Evolutionary conservation across 352 stramenopile genomes (phyloP), one percentile per base, ranked within the genome.

Genomic region (Pythium folliculosum): DNA sequence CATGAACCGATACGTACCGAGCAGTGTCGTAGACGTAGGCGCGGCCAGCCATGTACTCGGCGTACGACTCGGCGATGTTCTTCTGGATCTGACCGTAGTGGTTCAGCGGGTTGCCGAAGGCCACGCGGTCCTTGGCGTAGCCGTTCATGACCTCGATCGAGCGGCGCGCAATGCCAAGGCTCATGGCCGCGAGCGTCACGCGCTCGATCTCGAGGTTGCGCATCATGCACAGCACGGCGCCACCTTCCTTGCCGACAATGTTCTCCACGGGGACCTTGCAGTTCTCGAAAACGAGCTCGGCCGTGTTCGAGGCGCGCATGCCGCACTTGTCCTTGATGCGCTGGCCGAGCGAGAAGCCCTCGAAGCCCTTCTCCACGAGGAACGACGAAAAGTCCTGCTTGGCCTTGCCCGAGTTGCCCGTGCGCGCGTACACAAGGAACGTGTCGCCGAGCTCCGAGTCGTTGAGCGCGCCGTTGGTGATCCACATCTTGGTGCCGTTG

Each of bases 131-230:
- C 65, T 95, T 91, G n/a, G 87, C 81, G 68, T 96, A 96, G 48
- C 81, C 73, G 72, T 91, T 99, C 97, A 99, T 99, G 70, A 98
- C 89, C 71, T 99, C 97, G 30, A 99, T 78, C 53, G 91, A 98
- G 37, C 97, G 91, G 50, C 97, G 88, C 27, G 97, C 97, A 68
- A 99, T 99, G 25, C 97, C 97, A 14, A 93, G 72, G 66, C 90
- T 96, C 96, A 99, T 99, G 30, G 98, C 97, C 19, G 97, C 97
- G 21, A 99, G 73, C 38, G 94, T 97, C 27, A 99, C 85, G 43
- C 97, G 90, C 78, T 99, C 98, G 63, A 99, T 98, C 82, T 99
- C 97, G 37, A 99, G 84, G 80, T 99, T 99, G 69, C 97, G 86
- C 94, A 98, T 97, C 91, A 94, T 94, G 67, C 82, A 95, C 7